These are phyloP conservation scores for Floccularia luteovirens DNA, from an alignment of 768 basidiomycete species.

Conservation along the genomic window DNA sequence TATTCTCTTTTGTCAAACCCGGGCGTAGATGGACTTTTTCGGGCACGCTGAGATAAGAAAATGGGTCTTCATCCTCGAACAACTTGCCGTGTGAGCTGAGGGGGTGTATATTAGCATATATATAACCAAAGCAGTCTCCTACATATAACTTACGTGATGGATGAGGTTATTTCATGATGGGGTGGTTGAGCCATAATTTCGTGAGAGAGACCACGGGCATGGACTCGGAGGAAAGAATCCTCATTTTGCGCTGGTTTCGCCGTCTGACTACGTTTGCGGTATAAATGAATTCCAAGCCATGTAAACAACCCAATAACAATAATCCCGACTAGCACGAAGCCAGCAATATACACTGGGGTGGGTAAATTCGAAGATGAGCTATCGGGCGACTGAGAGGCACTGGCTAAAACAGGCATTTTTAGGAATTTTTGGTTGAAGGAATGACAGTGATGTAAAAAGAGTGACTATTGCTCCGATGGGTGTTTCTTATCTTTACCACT, in stretches of 20 bases:
- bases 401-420: slow-evolving; percentile 13
- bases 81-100: no score
- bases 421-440: background rate
- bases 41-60: no score
- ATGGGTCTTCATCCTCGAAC: no score
- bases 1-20: no score
- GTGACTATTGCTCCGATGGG: no score
- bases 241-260: slow-evolving; percentile 27
- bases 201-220: no score
- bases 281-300: slow-evolving; percentile 35
- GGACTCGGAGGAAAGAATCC: slow-evolving; percentile 39
- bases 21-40: no score
- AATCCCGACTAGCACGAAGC: slow-evolving; percentile 38
- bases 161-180: no score
- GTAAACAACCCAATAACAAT: slow-evolving; percentile 26
- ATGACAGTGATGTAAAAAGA: background rate
- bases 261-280: slow-evolving; percentile 31
- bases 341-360: slow-evolving; percentile 36
- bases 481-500: background rate
- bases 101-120: no score
- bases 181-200: no score
- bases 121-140: no score
- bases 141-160: no score
- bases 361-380: slow-evolving; percentile 7
- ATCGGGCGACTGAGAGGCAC: slow-evolving; percentile 9